These are phyloP conservation scores for Psilocybe azurescens DNA, from an alignment of 768 basidiomycete species.

Conservation along the genomic window DNA sequence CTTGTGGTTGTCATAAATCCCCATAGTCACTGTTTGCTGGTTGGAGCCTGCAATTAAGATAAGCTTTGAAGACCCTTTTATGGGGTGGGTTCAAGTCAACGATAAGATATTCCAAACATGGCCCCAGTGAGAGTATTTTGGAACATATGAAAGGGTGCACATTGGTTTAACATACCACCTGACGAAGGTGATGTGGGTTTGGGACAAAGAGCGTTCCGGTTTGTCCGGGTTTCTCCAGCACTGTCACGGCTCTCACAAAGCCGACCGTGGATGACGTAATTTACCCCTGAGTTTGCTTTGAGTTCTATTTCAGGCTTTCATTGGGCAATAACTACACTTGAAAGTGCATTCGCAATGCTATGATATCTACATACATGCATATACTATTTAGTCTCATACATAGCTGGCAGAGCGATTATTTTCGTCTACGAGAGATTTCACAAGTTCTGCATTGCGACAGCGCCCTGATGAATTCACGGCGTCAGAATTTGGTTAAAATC, in stretches of 20 bases:
- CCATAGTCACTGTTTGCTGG: not conserved
- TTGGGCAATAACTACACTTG: too few species aligned
- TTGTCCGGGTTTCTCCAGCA: too few species aligned
- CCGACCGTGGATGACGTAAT: too few species aligned
- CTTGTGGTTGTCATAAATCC: constrained; percentile 37
- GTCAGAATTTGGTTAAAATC: too few species aligned
- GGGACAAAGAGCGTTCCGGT: not conserved
- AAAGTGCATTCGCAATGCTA: too few species aligned
- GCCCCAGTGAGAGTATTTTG: not conserved
- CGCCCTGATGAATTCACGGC: constrained; percentile 39
- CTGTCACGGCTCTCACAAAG: too few species aligned
- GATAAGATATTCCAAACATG: not conserved
- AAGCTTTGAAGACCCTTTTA: not conserved
- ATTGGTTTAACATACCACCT: not conserved
- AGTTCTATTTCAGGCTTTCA: too few species aligned
- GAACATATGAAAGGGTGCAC: not conserved
- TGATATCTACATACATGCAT: too few species aligned
- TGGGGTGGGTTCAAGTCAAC: not conserved
- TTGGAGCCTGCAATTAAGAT: too few species aligned
- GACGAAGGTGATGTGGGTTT: not conserved
- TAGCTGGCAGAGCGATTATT: constrained; percentile 37
- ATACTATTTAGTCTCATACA: too few species aligned
- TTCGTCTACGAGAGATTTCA: constrained; percentile 61
- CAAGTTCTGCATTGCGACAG: constrained; percentile 56
- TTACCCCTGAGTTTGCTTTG: too few species aligned